Conservation (phyloP, 2,329 filamentous ascomycete species). For the Diaporthe sp. region DNA sequence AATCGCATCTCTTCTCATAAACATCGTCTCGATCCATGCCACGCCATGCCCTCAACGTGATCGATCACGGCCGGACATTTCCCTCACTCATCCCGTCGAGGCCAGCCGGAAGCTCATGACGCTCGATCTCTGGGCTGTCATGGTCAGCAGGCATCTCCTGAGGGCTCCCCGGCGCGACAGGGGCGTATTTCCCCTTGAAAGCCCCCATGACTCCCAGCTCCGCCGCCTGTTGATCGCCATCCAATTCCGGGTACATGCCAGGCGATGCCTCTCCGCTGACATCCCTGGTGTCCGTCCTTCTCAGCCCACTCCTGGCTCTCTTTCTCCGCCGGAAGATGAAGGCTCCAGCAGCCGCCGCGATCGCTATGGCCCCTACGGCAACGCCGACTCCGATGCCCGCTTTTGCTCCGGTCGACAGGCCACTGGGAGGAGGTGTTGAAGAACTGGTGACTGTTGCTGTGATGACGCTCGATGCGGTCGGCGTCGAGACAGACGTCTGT, state of each 20-base stretch:
- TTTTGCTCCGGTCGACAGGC: neutral
- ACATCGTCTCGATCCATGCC: neutral
- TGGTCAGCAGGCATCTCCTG: constrained; percentile 8
- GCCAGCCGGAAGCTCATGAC: neutral
- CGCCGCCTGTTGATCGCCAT: neutral
- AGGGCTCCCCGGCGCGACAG: constrained; percentile 3
- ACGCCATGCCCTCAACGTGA: too few relatives aligned
- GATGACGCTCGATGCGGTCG: neutral
- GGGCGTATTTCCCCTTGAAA: neutral
- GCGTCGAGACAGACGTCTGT: neutral
- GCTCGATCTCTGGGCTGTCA: neutral
- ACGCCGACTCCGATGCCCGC: constrained; percentile 2
- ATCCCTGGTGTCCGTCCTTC: neutral
- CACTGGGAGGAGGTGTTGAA: neutral
- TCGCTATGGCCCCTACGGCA: neutral
- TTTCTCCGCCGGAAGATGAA: neutral
- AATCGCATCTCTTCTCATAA: neutral
- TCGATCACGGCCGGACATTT: neutral
- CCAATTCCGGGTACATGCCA: neutral
- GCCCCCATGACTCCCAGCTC: neutral
- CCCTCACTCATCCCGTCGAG: neutral
- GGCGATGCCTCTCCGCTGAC: neutral
- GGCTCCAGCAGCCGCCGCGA: neutral
- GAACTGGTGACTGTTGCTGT: neutral
- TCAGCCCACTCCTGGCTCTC: neutral